These are phyloP conservation scores for Coccomyxa subellipsoidea DNA, from an alignment of 163 green algal species.

Conservation along the genomic window DNA sequence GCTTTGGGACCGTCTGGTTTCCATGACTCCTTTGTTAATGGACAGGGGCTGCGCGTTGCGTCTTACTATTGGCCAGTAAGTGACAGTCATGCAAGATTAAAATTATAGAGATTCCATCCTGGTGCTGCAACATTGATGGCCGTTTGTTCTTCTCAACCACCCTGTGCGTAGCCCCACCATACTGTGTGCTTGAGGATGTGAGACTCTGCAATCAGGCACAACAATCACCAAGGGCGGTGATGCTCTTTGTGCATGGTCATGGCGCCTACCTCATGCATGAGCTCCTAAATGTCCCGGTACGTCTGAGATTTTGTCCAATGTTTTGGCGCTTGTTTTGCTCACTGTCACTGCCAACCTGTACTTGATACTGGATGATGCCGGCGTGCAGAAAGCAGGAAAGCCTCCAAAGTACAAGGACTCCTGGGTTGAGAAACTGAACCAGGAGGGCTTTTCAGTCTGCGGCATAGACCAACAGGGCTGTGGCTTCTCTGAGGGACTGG, in stretches of 20 bases:
- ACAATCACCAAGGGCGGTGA: conserved; percentile 27
- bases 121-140: not conserved
- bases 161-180: not conserved
- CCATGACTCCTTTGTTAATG: conserved; percentile 26
- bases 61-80: conserved; percentile 46
- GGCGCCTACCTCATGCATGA: conserved; percentile 49
- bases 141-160: not conserved
- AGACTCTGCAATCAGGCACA: not conserved
- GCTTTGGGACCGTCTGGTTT: conserved; percentile 28
- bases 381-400: conserved; percentile 36
- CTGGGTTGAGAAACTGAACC: conserved; percentile 68
- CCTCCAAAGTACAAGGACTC: conserved; percentile 52
- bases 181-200: not conserved
- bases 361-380: not conserved
- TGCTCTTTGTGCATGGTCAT: conserved; percentile 56
- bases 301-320: too few relatives aligned
- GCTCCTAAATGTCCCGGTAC: conserved; percentile 30
- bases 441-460: conserved; percentile 57
- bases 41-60: conserved; percentile 31
- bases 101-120: too few relatives aligned
- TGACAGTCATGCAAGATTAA: not conserved
- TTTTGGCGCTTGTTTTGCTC: not conserved
- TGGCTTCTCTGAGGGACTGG: conserved; percentile 55
- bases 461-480: conserved; percentile 59
- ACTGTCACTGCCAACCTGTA: not conserved